Conservation (phyloP, 805 yeast species). For the Nakazawaea wickerhamii region DNA sequence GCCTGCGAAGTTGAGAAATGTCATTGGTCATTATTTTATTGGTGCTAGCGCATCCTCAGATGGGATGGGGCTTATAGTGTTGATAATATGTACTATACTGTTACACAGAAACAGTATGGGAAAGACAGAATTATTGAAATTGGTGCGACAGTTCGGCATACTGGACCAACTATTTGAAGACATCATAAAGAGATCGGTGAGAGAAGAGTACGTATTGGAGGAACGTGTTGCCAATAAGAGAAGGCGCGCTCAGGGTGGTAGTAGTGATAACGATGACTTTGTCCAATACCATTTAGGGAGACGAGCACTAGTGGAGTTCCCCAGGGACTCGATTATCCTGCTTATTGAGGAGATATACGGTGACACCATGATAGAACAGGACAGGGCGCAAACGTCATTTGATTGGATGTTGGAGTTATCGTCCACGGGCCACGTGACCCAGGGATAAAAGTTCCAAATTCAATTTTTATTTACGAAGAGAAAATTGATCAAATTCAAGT, state of each 20-base stretch:
- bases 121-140: constrained; percentile 25
- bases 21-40: constrained; percentile 17
- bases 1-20: constrained; percentile 18
- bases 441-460: neutral
- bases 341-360: constrained; percentile 22
- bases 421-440: constrained; percentile 5
- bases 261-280: constrained; percentile 17
- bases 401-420: constrained; percentile 3
- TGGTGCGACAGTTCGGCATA: constrained; percentile 20
- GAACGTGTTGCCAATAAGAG: constrained; percentile 5
- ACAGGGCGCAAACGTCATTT: constrained; percentile 12
- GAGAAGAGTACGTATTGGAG: constrained; percentile 6
- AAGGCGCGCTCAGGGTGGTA: constrained; percentile 19
- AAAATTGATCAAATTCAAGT: neutral
- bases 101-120: constrained; percentile 24
- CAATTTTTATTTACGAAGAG: constrained; percentile 1
- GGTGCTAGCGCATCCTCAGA: constrained; percentile 22
- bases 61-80: constrained; percentile 22
- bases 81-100: constrained; percentile 22
- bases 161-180: constrained; percentile 5
- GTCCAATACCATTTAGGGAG: constrained; percentile 22
- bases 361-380: constrained; percentile 24
- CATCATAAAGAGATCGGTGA: constrained; percentile 4
- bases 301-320: constrained; percentile 23
- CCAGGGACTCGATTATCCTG: constrained; percentile 19